phyloP scores from a whole-genome alignment of 208 protist species.

The Lotmaria passim region DNA sequence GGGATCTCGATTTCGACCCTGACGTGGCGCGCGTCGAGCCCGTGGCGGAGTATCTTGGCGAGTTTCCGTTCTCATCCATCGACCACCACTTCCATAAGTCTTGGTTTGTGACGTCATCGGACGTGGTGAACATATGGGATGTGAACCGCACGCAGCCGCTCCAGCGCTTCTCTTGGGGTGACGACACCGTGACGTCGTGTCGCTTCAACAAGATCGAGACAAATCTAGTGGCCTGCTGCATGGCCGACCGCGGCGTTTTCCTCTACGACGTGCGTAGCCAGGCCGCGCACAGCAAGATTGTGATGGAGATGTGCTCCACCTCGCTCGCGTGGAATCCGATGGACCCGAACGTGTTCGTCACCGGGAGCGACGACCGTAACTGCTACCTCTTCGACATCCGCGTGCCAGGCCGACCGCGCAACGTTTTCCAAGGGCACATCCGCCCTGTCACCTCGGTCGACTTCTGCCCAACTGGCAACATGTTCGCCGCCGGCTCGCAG shows the following conservation, averaged over 20 bases:
- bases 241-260: constrained; percentile 92
- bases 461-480: constrained; percentile 96
- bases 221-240: constrained; percentile 91
- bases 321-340: constrained; percentile 97
- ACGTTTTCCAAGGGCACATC: constrained; percentile 97
- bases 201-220: constrained; percentile 96
- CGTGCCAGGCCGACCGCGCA: constrained; percentile 89
- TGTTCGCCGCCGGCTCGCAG: constrained; percentile 95
- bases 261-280: constrained; percentile 95
- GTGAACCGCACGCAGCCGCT: constrained; percentile 93
- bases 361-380: constrained; percentile 97
- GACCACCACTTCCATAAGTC: constrained; percentile 93
- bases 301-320: constrained; percentile 94
- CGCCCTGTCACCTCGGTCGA: constrained; percentile 94
- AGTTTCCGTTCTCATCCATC: constrained; percentile 93
- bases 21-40: constrained; percentile 54
- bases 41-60: constrained; percentile 90
- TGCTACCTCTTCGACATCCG: constrained; percentile 98
- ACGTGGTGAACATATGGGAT: constrained; percentile 92
- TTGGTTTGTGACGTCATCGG: constrained; percentile 94
- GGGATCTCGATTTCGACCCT: constrained; percentile 87
- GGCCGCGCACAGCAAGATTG: constrained; percentile 93
- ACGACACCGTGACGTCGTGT: constrained; percentile 89
- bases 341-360: constrained; percentile 97
- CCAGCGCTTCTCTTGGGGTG: constrained; percentile 95